Percentiles rank a stretch among this genome's conserved stretches.
Conservation (phyloP, 2,329 filamentous ascomycete species). For the Verticillium nubilum region DNA sequence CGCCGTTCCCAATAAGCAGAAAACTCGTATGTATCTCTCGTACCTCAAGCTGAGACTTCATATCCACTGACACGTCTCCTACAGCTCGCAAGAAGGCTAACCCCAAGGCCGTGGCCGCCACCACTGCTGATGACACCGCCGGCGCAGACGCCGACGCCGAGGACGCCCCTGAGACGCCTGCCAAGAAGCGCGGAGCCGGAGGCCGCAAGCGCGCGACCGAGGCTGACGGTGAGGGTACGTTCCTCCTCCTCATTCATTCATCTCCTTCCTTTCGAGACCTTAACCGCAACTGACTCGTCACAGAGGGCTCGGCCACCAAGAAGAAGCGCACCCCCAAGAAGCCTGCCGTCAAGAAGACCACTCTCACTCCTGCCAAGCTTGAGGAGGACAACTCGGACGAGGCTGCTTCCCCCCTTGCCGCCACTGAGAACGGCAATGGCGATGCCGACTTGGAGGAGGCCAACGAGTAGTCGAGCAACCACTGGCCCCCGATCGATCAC, state of each 20-base stretch:
- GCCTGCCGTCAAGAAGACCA: not conserved
- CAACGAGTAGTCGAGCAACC: too few relatives aligned
- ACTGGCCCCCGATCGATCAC: too few relatives aligned
- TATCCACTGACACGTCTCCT: too few relatives aligned
- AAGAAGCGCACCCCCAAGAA: not conserved
- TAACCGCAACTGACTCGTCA: not conserved
- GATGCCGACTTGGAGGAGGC: too few relatives aligned
- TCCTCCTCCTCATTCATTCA: not conserved
- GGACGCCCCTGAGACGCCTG: not conserved
- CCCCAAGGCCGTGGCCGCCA: not conserved
- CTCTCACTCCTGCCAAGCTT: not conserved
- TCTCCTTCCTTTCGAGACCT: not conserved
- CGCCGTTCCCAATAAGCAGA: not conserved
- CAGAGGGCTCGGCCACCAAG: not conserved
- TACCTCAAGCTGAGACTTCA: not conserved
- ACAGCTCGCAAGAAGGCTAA: not conserved
- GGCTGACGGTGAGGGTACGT: not conserved
- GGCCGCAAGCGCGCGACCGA: not conserved
- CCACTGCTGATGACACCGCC: not conserved
- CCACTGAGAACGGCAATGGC: too few relatives aligned
- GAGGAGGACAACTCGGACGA: not conserved
- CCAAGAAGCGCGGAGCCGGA: not conserved
- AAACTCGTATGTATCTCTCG: not conserved
- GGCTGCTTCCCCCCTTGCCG: not conserved
- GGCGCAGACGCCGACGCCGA: not conserved